A percentile compares a stretch with the other conserved stretches of the same genome.
Conservation (phyloP, 75 land plant genomes). For the Ceratopteris richardii region DNA sequence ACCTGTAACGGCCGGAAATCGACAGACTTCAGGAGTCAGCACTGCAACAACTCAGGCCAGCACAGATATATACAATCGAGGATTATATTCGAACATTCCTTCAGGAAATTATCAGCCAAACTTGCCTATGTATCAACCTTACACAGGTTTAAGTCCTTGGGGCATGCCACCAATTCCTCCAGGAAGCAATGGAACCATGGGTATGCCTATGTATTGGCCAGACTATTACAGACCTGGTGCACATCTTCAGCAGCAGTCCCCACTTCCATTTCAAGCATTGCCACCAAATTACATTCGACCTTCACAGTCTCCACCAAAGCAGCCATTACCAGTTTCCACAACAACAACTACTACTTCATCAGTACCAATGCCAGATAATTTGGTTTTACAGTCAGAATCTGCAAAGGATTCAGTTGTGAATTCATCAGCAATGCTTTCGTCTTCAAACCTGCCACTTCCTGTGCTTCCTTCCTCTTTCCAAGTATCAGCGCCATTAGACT, state of each 20-base stretch:
- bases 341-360: background rate
- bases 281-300: conserved; percentile 28
- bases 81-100: conserved; percentile 30
- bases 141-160: conserved; percentile 56
- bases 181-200: conserved; percentile 47
- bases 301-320: conserved; percentile 30
- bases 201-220: conserved; percentile 81
- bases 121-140: conserved; percentile 53
- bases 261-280: conserved; percentile 48
- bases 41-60: conserved; percentile 18
- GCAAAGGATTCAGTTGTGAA: too few species aligned
- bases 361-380: background rate
- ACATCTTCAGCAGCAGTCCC: conserved; percentile 42
- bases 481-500: background rate
- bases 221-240: conserved; percentile 55
- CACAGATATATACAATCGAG: conserved; percentile 31
- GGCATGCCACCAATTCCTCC: conserved; percentile 48
- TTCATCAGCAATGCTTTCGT: background rate
- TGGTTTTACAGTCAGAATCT: background rate
- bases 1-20: too few species aligned
- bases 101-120: conserved; percentile 38
- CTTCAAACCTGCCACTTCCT: background rate
- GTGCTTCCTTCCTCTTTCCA: background rate
- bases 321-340: conserved; percentile 20
- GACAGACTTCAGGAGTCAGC: background rate